Evolutionary conservation across 2,329 filamentous ascomycete genomes (phyloP), one percentile per base, ranked within the genome.

Genomic region (Coniella lustricola): DNA sequence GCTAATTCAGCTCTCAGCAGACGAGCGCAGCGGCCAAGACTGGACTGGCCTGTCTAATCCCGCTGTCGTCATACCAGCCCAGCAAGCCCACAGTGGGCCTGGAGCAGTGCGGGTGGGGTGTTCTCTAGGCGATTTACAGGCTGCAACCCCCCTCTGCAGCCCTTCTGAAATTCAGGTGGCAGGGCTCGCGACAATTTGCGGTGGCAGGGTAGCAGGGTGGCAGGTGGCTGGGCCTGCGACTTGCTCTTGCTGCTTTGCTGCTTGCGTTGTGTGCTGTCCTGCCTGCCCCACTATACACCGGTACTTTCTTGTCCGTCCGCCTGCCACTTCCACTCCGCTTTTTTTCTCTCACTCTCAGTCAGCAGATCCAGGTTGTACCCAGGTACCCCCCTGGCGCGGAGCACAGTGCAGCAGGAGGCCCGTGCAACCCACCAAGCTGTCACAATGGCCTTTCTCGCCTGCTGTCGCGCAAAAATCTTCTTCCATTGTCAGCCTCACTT

Each of bases 161-260:
- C 29, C 20, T 42, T 33, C 25, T 42, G 25, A 42, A 42, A 42
- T 42, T 42, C 40, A 42, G 40, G 40, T 42, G 40, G 40, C 40
- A 42, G 40, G 40, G 29, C 29, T 18, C 25, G 29, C 29, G 29
- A n/a, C 25, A 29, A 29, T n/a, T 20, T 42, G 20, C 25, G 40
- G 40, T 42, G 40, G n/a, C n/a, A n/a, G n/a, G n/a, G n/a, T n/a
- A n/a, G n/a, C n/a, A n/a, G n/a, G n/a, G n/a, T n/a, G n/a, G 25
- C 25, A 5, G 25, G 25, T 29, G 25, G 25, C 25, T 29, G 25
- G 5, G 5, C 5, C 25, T 29, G 5, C 25, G 5, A 10, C 25
- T 29, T 29, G 25, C 25, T 5, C 25, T 29, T 5, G 25, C 25
- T 35, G 12, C 38, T 17, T 22, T 16, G 20, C 20, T 22, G 13